Conservation (phyloP, 2,329 filamentous ascomycete species). For the Arachnomyces sp. region DNA sequence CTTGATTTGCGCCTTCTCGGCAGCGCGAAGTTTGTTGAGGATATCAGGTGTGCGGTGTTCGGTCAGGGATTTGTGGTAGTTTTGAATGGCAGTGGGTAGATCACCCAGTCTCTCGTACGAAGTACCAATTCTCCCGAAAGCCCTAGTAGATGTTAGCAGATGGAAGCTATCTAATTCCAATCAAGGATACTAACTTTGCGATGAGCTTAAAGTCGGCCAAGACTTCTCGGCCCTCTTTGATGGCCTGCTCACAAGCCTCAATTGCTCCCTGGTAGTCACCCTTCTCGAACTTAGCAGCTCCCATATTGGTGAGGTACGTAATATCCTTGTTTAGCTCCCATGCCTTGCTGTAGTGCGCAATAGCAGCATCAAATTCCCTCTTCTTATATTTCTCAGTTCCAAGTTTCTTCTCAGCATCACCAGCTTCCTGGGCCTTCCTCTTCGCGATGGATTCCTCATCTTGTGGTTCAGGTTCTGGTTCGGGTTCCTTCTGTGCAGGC, state of each 20-base stretch:
- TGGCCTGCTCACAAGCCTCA: constrained; percentile 75
- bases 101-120: constrained; percentile 87
- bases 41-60: constrained; percentile 95
- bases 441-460: constrained; percentile 79
- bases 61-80: constrained; percentile 88
- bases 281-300: constrained; percentile 92
- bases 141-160: constrained; percentile 30
- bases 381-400: constrained; percentile 98
- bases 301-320: constrained; percentile 93
- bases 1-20: constrained; percentile 78
- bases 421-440: constrained; percentile 83
- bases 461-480: constrained; percentile 55
- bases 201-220: constrained; percentile 97
- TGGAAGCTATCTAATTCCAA: neutral
- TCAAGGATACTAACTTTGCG: constrained; percentile 57
- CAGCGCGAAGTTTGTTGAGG: constrained; percentile 80
- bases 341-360: constrained; percentile 86
- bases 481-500: constrained; percentile 28
- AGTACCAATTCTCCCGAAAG: constrained; percentile 91
- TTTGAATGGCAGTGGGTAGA: constrained; percentile 67
- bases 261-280: constrained; percentile 85
- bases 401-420: constrained; percentile 87
- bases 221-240: constrained; percentile 80
- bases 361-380: constrained; percentile 88
- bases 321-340: constrained; percentile 96